Percentiles rank a stretch among this genome's conserved stretches.
phyloP scores from a whole-genome alignment of 2,329 filamentous ascomycete genomes.

The Colletotrichum destructivum region DNA sequence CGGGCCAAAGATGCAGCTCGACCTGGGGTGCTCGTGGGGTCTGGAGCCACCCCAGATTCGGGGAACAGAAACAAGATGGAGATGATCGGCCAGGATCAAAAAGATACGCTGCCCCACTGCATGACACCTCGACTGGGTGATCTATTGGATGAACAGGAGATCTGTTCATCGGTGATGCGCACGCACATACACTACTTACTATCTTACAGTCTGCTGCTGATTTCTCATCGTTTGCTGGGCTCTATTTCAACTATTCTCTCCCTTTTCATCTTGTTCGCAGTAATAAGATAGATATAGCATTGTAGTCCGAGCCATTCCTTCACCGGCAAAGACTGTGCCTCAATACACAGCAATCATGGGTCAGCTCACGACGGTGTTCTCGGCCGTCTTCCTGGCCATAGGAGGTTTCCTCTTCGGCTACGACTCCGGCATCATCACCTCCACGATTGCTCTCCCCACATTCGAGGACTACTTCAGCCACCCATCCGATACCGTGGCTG shows the following conservation, averaged over 20 bases:
- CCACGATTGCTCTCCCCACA: constrained; percentile 46
- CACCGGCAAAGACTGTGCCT: not conserved
- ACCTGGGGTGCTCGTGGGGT: constrained; percentile 20
- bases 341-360: constrained; percentile 39
- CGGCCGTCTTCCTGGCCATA: constrained; percentile 47
- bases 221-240: not conserved
- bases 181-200: no score
- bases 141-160: not conserved
- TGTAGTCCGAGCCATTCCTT: not conserved
- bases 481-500: constrained; percentile 48
- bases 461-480: constrained; percentile 59
- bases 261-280: no score
- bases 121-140: constrained; percentile 16
- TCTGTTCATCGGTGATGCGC: not conserved
- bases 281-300: no score
- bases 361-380: constrained; percentile 33
- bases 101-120: constrained; percentile 17
- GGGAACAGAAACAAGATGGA: not conserved
- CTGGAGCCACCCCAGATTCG: constrained; percentile 18
- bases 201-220: not conserved
- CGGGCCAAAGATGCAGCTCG: constrained; percentile 30
- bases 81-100: constrained; percentile 23
- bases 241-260: constrained; percentile 6
- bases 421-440: constrained; percentile 63
- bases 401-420: constrained; percentile 58